Evolutionary conservation across 116 monocot species (phyloP), one percentile per base, ranked within the genome.

Genomic region (Iris pallida): DNA sequence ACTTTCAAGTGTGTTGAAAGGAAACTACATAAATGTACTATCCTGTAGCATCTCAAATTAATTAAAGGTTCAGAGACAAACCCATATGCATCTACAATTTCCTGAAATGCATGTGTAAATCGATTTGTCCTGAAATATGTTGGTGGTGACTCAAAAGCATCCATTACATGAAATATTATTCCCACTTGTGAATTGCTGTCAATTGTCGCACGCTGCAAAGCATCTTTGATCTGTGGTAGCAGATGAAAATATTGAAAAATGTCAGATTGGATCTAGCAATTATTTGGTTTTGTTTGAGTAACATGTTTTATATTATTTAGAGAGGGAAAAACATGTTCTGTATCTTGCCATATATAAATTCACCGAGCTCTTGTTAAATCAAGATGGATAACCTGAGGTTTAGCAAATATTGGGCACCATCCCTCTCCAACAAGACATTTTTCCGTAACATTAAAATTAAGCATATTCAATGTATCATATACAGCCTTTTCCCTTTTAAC

Each of bases 21-120:
- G 8, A 1, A 11, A 47, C 18, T 45, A 44, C 6, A 49, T 16
- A 66, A 13, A 66, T 66, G 47, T 12, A 7, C n/a, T 66, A 19
- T 49, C 48, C 6, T 30, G 41, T 8, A 48, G 10, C 12, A 65
- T 11, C 49, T 48, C 18, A 66, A 15, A 42, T 5, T 53, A 9
- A 6, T 40, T 16, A 67, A 65, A 12, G 54, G 15, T 42, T 48
- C 17, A 62, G 55, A 72, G 53, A 85, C 92, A 75, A 53, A 98
- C 98, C 98, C 98, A 76, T 93, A 98, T 68, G 93, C 98, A 84
- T 98, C 93, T 61, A 98, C 82, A 71, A 98, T 98, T 84, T 98
- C 98, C 76, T 98, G 98, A 80, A 92, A 98, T 69, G 90, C 98
- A 66, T 84, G 71, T 9, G 84, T 98, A 66, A 98, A 90, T 53